Base-by-base conservation (phyloP, 331 rosid genomes). In the Telfairia occidentalis region DNA sequence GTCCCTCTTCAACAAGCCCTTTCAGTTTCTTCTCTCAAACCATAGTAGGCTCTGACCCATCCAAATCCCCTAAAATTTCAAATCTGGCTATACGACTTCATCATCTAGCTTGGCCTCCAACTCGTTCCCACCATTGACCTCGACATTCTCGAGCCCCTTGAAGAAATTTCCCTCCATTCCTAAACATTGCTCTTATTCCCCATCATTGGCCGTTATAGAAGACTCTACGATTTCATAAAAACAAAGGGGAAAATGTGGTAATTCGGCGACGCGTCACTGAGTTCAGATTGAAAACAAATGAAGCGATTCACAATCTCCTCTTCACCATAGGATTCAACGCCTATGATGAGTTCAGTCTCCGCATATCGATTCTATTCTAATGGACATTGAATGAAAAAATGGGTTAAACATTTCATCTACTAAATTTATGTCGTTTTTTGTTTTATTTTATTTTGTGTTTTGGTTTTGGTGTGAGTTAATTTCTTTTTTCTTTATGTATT, bases 301-400 rank as follows among this genome's bases (percentile, higher is more conserved):
- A 90, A 28, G 75, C 83, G 5, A 89, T 95, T 49, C 93, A 92
- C 87, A 92, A 92, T 84, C 77, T 95, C 53, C 81, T 95, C 6
- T 95, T 95, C 79, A 34, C 87, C 12, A 48, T 95, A 34, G 99
- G 99, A 28, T 95, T 95, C 92, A 92, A 95, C 34, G 85, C 96
- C 3, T 95, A 76, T 40, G 97, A 97, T 3, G 97, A 97, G 9
- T 95, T 95, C 74, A 80, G 97, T 13, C 24, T 95, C 48, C 90
- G 87, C 74, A 78, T 95, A 0, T 97, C 99, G 0, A 26, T 74
- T 73, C 78, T 95, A 24, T 46, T 95, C 43, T 76, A 76, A 0
- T 6, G 78, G 5, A 49, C 92, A 11, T 83, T 80, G 9, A 82
- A 70, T 12, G 87, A 84, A n/a, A n/a, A n/a, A n/a, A n/a, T n/a